phyloP scores from a whole-genome alignment of 768 basidiomycete species.

The Russula sp. region DNA sequence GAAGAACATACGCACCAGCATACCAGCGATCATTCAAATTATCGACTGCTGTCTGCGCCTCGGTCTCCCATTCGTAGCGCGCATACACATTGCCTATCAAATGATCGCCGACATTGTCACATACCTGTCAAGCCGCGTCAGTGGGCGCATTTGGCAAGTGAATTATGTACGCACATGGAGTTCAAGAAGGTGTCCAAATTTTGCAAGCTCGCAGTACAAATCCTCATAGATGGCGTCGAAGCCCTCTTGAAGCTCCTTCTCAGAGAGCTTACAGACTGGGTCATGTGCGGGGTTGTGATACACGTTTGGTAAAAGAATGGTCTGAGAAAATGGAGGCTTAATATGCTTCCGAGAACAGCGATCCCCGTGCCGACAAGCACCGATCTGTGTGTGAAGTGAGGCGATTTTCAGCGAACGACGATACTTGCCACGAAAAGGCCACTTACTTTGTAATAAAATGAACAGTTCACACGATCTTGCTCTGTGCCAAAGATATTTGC shows the following conservation, averaged over 20 bases:
- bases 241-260: conserved; percentile 84
- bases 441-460: conserved; percentile 93
- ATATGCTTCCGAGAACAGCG: conserved; percentile 98
- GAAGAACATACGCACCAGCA: conserved; percentile 55
- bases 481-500: conserved; percentile 96
- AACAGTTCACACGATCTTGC: conserved; percentile 96
- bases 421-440: background rate
- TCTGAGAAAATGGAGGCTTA: conserved; percentile 94
- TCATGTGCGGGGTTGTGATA: conserved; percentile 98
- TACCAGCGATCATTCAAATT: conserved; percentile 96
- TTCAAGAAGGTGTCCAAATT: conserved; percentile 93
- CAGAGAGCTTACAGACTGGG: conserved; percentile 79
- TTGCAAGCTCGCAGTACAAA: conserved; percentile 87
- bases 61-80: conserved; percentile 97
- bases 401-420: conserved; percentile 10
- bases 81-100: conserved; percentile 97
- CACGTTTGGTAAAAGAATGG: conserved; percentile 92
- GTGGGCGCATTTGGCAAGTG: background rate
- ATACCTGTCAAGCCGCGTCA: conserved; percentile 47
- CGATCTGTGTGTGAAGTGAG: conserved; percentile 55
- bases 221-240: conserved; percentile 95
- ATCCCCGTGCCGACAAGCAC: conserved; percentile 97
- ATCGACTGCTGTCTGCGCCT: conserved; percentile 89
- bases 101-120: conserved; percentile 99
- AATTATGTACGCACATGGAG: conserved; percentile 61